Evolutionary conservation across 495 filamentous ascomycete species (phyloP).

Genomic region (Penicillium bovifimosum): DNA sequence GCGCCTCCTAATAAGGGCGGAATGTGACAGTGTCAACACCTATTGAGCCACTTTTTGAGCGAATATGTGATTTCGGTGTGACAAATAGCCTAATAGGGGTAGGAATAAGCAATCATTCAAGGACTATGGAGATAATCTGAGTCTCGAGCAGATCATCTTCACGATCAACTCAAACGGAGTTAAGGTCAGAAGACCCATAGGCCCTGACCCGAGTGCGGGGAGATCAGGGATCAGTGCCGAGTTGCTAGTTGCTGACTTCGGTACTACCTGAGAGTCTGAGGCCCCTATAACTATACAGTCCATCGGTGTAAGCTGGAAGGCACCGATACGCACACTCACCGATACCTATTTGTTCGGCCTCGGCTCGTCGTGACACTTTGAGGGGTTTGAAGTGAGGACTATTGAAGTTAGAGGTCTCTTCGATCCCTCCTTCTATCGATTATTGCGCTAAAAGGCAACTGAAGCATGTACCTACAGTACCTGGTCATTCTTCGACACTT

Average conservation of each 20-base stretch:
- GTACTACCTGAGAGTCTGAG: background rate
- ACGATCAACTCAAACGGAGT: background rate
- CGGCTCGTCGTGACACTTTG: background rate
- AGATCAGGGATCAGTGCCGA: no score
- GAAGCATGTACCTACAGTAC: background rate
- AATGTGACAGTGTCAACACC: slow-evolving; percentile 24
- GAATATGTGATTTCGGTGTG: slow-evolving; percentile 18
- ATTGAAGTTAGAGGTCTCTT: background rate
- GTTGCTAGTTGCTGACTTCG: background rate
- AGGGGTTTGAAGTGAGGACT: background rate
- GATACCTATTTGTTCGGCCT: background rate
- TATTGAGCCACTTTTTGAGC: slow-evolving; percentile 15
- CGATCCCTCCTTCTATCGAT: no score
- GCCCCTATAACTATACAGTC: no score
- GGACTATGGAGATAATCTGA: background rate
- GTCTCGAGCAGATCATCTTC: background rate
- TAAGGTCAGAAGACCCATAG: slow-evolving; percentile 3
- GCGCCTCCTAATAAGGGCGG: slow-evolving; percentile 13
- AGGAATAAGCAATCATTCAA: background rate
- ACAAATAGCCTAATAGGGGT: background rate
- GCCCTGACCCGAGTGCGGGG: background rate
- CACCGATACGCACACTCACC: no score
- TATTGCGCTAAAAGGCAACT: no score
- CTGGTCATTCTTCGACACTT: no score
- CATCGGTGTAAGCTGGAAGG: no score